Evolutionary conservation across 441 rosid genomes (phyloP), one percentile per base, ranked within the genome.

Genomic region (Populus trichocarpa): DNA sequence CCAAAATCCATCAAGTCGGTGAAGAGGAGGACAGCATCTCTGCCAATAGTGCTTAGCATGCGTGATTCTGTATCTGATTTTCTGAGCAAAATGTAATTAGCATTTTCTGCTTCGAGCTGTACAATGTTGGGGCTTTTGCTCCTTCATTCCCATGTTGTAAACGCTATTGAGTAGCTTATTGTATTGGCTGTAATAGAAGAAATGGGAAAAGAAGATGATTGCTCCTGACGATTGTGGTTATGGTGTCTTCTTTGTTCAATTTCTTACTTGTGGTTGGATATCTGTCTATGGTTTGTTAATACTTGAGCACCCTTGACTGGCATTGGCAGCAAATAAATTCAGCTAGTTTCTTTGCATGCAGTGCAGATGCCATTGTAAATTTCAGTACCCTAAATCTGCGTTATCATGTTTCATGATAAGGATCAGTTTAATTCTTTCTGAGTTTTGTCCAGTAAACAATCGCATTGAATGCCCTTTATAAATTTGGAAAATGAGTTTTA

Each of bases 41-140:
- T 53, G 85, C 82, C 67, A 93, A 84, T 74, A 88, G 91, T 85
- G 90, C 85, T 69, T 87, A 94, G 68, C 92, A 86, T 53, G 88
- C 75, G 82, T 73, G 38, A 30, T 68, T 78, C 70, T 23, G 42
- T 36, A 75, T 14, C 67, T 30, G 8, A 28, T 50, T 9, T 28
- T 65, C 9, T 75, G 7, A 71, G 78, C 71, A 36, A 72, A 53
- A 46, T 33, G 63, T 59, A 61, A 74, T 81, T 76, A 42, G 69
- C 70, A 68, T 75, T 57, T 61, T 32, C 72, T 61, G 70, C 42
- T 71, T 74, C 81, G 71, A 71, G 85, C 80, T 82, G 86, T 85
- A 87, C 67, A 46, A 82, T 85, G 33, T 70, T 73, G 77, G 74
- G 36, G 79, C 57, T 74, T 71, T 30, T 22, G 65, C 76, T 35